A percentile compares a stretch with the other conserved stretches of the same genome.
These are phyloP conservation scores for Raffaelea albimanens DNA, from an alignment of 2,329 filamentous ascomycete genomes.

Conservation along the genomic window DNA sequence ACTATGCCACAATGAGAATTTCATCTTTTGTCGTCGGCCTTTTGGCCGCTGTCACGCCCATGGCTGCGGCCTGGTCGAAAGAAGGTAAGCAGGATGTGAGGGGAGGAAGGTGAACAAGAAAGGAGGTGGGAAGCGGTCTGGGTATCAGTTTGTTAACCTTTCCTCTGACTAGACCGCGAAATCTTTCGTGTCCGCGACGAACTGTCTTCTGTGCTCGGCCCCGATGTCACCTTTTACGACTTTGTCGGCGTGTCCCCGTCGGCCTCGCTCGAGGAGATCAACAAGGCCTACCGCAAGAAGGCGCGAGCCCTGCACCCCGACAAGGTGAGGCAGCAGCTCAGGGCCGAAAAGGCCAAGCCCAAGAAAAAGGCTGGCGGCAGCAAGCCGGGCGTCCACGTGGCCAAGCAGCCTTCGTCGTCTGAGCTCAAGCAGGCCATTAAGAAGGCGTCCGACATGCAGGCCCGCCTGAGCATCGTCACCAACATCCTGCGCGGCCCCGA, in stretches of 20 bases:
- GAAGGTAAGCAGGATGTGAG: conserved; percentile 53
- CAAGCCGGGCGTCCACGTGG: conserved; percentile 54
- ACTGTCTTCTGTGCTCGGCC: conserved; percentile 63
- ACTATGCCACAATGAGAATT: conserved; percentile 60
- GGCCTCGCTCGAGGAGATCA: conserved; percentile 79
- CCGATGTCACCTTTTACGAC: conserved; percentile 84
- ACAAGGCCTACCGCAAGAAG: conserved; percentile 87
- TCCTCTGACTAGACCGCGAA: conserved; percentile 63
- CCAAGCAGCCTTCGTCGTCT: conserved; percentile 60
- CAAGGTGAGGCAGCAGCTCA: conserved; percentile 81
- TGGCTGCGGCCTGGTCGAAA: conserved; percentile 73
- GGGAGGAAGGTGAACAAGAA: too few relatives aligned
- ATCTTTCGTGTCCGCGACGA: conserved; percentile 95
- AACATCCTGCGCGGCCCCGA: conserved; percentile 74
- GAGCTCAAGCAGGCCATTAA: conserved; percentile 75
- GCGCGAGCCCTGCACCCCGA: conserved; percentile 80
- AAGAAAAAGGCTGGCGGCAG: conserved; percentile 25
- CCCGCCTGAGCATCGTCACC: conserved; percentile 73
- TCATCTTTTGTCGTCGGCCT: conserved; percentile 59
- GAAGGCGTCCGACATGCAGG: conserved; percentile 71
- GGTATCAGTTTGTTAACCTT: conserved; percentile 2
- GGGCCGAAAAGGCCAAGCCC: conserved; percentile 36
- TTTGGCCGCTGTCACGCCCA: conserved; percentile 54
- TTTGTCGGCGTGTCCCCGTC: conserved; percentile 68
- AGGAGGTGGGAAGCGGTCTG: too few relatives aligned